Base-by-base conservation (phyloP, 2,329 filamentous ascomycete genomes). In the Pyrenophora teres region DNA sequence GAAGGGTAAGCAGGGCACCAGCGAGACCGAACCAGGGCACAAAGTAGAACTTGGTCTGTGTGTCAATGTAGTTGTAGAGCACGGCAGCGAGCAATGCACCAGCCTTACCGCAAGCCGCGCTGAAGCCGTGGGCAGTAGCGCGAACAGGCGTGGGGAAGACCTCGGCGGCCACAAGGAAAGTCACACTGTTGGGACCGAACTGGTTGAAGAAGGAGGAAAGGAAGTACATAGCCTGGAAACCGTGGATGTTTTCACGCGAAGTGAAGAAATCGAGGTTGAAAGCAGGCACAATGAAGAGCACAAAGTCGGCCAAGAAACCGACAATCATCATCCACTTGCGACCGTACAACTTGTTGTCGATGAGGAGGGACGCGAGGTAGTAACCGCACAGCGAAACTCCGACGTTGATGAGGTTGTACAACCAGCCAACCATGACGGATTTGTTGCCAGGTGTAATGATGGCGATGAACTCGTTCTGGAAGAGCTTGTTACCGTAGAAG, bases 201-300 rank as follows among this genome's bases (percentile, higher is more conserved):
- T 97, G 93, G 83, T 97, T 97, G 87, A 97, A 97, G 81, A 97
- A 97, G 19, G 90, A 96, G 6, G 91, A 96, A 64, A 97, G 75
- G 79, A 96, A 97, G 83, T 97, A 97, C 91, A 97, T 96, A 71
- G 92, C 86, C 80, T 97, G 92, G 87, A 97, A 97, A n/a, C 82
- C 80, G 69, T 90, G 86, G 73, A 97, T 88, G 65, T 90, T 85
- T 5, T 80, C 79, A 1, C 81, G 78, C 42, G 80, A 80, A 16
- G 84, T 91, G 80, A 92, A 97, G 83, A 94, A 92, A 0, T 89
- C 73, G 79, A 87, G 96, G 70, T 90, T 81, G 83, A 96, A 96
- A 39, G 88, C 92, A 1, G 93, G 93, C 36, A 97, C 83, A 71
- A 96, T 82, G 77, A 97, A 97, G 76, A 95, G 87, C 76, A 97